A percentile compares a stretch with the other conserved stretches of the same genome.
These are phyloP conservation scores for Rheum nobile DNA, from an alignment of 148 eudicot genomes.

Conservation along the genomic window DNA sequence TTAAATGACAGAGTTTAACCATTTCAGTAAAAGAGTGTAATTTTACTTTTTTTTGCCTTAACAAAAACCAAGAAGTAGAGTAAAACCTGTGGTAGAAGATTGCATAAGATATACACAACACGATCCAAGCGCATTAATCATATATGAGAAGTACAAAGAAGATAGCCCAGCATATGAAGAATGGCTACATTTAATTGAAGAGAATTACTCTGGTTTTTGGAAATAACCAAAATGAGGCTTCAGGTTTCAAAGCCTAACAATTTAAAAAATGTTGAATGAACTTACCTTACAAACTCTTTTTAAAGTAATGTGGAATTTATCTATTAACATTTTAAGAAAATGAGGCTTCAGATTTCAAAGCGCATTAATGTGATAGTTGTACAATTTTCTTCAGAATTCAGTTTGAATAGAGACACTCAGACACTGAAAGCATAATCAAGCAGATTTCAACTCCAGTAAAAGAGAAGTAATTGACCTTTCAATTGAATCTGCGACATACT, in stretches of 20 bases:
- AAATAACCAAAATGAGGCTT: neutral
- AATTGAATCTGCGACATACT: conserved; percentile 95
- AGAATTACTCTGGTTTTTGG: neutral
- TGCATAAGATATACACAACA: neutral
- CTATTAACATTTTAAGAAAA: too few species aligned
- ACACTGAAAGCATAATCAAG: neutral
- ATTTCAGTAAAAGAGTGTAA: neutral
- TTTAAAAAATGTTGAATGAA: neutral
- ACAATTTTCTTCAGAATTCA: neutral
- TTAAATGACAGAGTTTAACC: neutral
- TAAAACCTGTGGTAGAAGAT: neutral
- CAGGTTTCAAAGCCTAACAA: neutral
- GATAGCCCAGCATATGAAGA: neutral
- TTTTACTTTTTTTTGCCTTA: neutral
- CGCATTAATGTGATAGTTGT: neutral
- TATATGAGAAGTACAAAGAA: neutral
- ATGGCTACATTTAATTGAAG: neutral
- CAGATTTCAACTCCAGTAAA: neutral
- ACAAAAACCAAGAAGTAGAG: neutral
- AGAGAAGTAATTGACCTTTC: conserved; percentile 51
- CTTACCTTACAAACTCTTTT: neutral
- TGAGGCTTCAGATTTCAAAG: too few species aligned
- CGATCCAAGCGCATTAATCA: neutral
- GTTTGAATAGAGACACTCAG: neutral
- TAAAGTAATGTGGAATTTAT: neutral